Percentiles rank a stretch among this genome's conserved stretches.
These are phyloP conservation scores for Malassezia sympodialis DNA, from an alignment of 1,284 basidiomycete genomes.

Conservation along the genomic window DNA sequence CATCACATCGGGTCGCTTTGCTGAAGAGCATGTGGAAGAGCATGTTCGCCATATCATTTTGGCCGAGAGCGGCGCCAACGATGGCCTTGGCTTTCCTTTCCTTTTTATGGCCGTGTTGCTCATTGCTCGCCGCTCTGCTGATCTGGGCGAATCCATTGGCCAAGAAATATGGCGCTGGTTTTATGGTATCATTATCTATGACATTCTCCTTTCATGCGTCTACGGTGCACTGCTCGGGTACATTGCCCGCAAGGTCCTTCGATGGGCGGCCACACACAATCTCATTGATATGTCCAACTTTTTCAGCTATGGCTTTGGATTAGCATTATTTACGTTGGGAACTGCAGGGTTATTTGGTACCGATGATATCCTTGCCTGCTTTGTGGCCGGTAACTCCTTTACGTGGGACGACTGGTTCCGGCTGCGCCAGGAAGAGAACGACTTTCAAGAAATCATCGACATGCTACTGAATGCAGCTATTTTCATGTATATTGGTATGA, in stretches of 20 bases:
- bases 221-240: conserved; percentile 49
- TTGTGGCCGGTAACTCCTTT: conserved; percentile 48
- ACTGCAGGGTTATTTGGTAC: conserved; percentile 50
- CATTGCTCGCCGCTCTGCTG: conserved; percentile 27
- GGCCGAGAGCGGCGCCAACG: conserved; percentile 50
- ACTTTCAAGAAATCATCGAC: conserved; percentile 56
- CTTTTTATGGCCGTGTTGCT: conserved; percentile 48
- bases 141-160: conserved; percentile 32
- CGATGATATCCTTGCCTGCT: conserved; percentile 50
- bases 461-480: conserved; percentile 51
- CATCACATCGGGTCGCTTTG: conserved; percentile 48
- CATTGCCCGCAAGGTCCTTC: conserved; percentile 48
- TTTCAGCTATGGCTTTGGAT: conserved; percentile 48
- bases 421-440: conserved; percentile 52
- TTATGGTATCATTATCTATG: conserved; percentile 49
- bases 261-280: conserved; percentile 43
- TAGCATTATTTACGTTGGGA: conserved; percentile 49
- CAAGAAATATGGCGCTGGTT: conserved; percentile 48
- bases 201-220: conserved; percentile 45
- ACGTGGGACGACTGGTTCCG: conserved; percentile 52
- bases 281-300: conserved; percentile 49
- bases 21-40: conserved; percentile 49
- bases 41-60: conserved; percentile 49
- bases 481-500: conserved; percentile 50
- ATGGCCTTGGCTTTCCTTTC: conserved; percentile 46